Conservation (phyloP, 495 filamentous ascomycete genomes). For the Amniculicola lignicola region DNA sequence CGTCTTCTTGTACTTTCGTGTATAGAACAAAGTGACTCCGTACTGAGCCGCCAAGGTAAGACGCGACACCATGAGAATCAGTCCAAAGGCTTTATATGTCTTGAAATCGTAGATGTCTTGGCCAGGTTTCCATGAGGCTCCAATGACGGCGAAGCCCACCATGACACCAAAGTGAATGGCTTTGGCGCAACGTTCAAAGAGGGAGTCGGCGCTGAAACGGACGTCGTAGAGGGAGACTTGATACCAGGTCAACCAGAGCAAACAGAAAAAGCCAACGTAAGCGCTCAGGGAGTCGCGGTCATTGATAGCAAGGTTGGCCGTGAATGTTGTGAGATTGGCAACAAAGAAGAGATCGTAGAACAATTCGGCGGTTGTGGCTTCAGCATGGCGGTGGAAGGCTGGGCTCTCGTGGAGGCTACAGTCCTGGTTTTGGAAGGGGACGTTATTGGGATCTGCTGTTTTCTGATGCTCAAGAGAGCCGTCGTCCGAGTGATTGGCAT, state of each 20-base stretch:
- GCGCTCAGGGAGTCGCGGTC: conserved; percentile 39
- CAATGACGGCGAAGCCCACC: conserved; percentile 35
- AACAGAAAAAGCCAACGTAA: conserved; percentile 62
- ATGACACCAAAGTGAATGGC: conserved; percentile 56
- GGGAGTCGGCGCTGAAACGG: conserved; percentile 64
- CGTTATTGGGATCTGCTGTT: not conserved
- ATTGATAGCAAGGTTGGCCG: conserved; percentile 38
- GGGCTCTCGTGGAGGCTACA: conserved; percentile 28
- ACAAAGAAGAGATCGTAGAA: conserved; percentile 42
- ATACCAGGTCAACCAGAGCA: conserved; percentile 73
- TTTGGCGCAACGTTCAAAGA: conserved; percentile 64
- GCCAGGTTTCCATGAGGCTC: conserved; percentile 30
- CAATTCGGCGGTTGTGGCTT: conserved; percentile 37
- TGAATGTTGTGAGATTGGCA: conserved; percentile 39
- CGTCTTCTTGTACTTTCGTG: conserved; percentile 24
- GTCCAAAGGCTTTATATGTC: conserved; percentile 27
- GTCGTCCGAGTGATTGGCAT: not conserved
- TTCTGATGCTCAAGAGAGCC: conserved; percentile 12
- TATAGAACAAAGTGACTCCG: conserved; percentile 23
- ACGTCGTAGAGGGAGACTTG: conserved; percentile 67
- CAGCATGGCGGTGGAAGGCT: conserved; percentile 35
- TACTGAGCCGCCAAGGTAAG: conserved; percentile 28
- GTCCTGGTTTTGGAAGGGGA: conserved; percentile 30
- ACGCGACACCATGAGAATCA: conserved; percentile 33
- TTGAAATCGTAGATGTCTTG: conserved; percentile 20